Percentiles rank a stretch among this genome's conserved stretches.
phyloP scores from a whole-genome alignment of 2,329 filamentous ascomycete species.

The Arthrobotrys pseudoclavata region DNA sequence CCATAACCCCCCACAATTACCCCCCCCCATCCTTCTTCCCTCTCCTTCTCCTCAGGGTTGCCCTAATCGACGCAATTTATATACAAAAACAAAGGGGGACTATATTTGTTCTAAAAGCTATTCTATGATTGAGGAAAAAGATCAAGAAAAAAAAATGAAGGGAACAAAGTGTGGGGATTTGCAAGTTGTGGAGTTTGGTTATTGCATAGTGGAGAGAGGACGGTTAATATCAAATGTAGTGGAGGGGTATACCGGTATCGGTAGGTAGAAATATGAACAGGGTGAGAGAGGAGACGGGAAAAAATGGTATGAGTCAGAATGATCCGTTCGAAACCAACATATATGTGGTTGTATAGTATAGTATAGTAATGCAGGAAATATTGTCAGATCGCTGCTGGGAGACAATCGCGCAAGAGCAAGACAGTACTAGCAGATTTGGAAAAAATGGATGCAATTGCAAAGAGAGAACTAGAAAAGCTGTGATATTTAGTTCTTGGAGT shows the following conservation, averaged over 20 bases:
- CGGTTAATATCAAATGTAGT: slow-evolving; percentile 3
- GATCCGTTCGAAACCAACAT: background rate
- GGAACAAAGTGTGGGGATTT: background rate
- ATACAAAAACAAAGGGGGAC: slow-evolving; percentile 18
- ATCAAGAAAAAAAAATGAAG: background rate
- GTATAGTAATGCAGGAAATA: background rate
- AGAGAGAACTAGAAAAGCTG: background rate
- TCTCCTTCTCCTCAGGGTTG: slow-evolving; percentile 23
- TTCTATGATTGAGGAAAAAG: background rate
- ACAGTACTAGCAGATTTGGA: slow-evolving; percentile 1
- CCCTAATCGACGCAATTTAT: slow-evolving; percentile 44
- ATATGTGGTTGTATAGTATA: background rate
- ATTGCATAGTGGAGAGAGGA: slow-evolving; percentile 9
- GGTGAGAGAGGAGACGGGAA: background rate
- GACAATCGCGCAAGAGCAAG: slow-evolving; percentile 17
- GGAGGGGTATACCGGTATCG: background rate
- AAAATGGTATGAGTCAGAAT: slow-evolving; percentile 11
- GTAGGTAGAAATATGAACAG: background rate
- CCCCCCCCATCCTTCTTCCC: no score
- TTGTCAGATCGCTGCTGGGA: background rate
- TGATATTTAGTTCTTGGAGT: slow-evolving; percentile 11
- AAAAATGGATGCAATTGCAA: background rate
- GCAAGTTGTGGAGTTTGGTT: background rate
- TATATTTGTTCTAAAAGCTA: background rate
- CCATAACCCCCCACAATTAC: background rate